phyloP scores from a whole-genome alignment of 768 basidiomycete genomes.

The Naganishia randhawae region DNA sequence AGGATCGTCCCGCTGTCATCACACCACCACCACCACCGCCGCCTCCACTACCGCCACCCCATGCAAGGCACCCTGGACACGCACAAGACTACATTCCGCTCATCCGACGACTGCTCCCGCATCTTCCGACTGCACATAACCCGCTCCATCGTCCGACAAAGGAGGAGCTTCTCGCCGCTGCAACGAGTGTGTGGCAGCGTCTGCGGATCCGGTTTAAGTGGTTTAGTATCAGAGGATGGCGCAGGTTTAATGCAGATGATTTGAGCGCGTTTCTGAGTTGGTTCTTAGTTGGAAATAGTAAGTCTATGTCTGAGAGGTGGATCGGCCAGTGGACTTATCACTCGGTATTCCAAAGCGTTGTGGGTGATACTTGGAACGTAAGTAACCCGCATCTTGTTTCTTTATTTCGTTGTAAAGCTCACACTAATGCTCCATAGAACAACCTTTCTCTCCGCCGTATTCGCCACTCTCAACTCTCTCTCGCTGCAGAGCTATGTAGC shows the following conservation, averaged over 20 bases:
- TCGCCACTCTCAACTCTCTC: slow-evolving; percentile 82
- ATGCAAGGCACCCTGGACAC: slow-evolving; percentile 6
- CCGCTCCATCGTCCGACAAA: slow-evolving; percentile 62
- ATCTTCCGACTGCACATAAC: slow-evolving; percentile 29
- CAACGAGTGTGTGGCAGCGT: slow-evolving; percentile 86
- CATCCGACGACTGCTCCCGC: slow-evolving; percentile 42
- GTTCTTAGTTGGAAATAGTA: slow-evolving; percentile 86
- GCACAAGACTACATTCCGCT: slow-evolving; percentile 45
- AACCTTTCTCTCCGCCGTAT: slow-evolving; percentile 90
- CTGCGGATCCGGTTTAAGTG: slow-evolving; percentile 89
- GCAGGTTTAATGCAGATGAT: slow-evolving; percentile 92
- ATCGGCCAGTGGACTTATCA: not conserved
- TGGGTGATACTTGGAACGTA: slow-evolving; percentile 95
- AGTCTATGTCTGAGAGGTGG: slow-evolving; percentile 23
- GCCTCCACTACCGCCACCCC: not conserved
- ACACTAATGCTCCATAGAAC: slow-evolving; percentile 56
- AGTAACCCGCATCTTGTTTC: slow-evolving; percentile 46
- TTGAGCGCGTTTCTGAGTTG: slow-evolving; percentile 93
- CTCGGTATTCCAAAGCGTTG: slow-evolving; percentile 53
- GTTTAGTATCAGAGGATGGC: slow-evolving; percentile 91
- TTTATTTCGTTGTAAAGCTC: not conserved
- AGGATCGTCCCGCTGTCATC: not conserved
- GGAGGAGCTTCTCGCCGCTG: slow-evolving; percentile 81
- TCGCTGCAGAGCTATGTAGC: slow-evolving; percentile 69
- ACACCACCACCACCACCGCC: not conserved